Evolutionary conservation across 1,284 basidiomycete species (phyloP).

Genomic region (Papiliotrema nemorosa): DNA sequence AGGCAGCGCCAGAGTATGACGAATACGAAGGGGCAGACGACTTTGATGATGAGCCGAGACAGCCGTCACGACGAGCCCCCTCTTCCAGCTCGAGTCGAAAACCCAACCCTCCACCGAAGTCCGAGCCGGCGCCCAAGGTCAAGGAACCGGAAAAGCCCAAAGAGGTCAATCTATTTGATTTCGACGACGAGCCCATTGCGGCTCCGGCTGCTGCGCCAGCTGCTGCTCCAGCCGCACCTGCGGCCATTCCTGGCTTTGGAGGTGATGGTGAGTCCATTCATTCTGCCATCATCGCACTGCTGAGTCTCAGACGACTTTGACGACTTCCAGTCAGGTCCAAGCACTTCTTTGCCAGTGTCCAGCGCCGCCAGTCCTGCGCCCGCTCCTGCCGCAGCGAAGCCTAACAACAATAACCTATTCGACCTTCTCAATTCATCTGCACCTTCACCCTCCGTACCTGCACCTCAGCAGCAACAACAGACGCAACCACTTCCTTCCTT

Average conservation of each 20-base stretch:
- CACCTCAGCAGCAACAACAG: constrained; percentile 9
- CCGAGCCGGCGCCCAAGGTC: constrained; percentile 29
- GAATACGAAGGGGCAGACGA: constrained; percentile 98
- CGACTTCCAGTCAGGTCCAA: constrained; percentile 78
- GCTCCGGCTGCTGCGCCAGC: constrained; percentile 23
- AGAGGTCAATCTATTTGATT: constrained; percentile 69
- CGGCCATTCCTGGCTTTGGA: background rate
- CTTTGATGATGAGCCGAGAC: constrained; percentile 55
- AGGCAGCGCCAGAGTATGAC: constrained; percentile 57
- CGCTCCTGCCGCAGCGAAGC: constrained; percentile 3
- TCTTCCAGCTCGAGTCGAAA: constrained; percentile 47
- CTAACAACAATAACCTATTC: constrained; percentile 51
- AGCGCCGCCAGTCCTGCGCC: constrained; percentile 22
- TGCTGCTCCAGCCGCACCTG: constrained; percentile 12
- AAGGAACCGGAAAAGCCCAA: constrained; percentile 50
- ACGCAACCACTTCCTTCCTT: constrained; percentile 16
- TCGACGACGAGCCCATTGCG: constrained; percentile 61
- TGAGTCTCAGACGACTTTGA: constrained; percentile 70
- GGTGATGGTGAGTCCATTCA: constrained; percentile 9
- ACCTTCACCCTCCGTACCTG: constrained; percentile 31
- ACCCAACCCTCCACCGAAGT: constrained; percentile 51
- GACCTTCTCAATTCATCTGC: constrained; percentile 51
- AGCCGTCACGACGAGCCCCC: constrained; percentile 46
- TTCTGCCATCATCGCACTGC: background rate
- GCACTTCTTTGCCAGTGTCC: constrained; percentile 24